A percentile compares a stretch with the other conserved stretches of the same genome.
These are phyloP conservation scores for Eucalyptus urophylla DNA, from an alignment of 345 rosid species.

Conservation along the genomic window DNA sequence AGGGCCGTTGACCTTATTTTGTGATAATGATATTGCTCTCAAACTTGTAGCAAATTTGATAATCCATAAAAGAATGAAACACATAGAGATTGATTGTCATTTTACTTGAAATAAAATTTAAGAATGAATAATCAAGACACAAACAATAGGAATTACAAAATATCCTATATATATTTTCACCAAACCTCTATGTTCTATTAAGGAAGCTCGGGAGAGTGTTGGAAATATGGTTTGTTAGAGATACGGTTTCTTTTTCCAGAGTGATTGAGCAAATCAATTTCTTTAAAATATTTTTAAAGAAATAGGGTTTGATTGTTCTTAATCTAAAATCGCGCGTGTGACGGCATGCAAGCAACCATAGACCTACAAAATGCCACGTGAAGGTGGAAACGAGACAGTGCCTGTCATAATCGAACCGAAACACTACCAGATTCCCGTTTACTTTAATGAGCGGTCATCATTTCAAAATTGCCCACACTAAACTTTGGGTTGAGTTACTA, in stretches of 20 bases:
- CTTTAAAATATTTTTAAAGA: neutral
- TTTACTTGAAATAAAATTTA: neutral
- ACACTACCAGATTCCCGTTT: neutral
- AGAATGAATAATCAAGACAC: neutral
- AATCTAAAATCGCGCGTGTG: neutral
- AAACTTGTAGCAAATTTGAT: neutral
- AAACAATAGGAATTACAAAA: neutral
- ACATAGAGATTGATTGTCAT: fast-evolving
- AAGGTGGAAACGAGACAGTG: neutral
- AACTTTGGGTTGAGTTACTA: neutral
- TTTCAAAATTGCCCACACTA: neutral
- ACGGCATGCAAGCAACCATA: neutral
- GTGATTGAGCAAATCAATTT: too few relatives aligned
- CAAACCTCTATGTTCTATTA: neutral
- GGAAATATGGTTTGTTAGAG: too few relatives aligned
- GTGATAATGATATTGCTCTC: neutral
- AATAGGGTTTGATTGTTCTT: neutral
- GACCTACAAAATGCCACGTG: neutral
- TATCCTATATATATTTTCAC: fast-evolving
- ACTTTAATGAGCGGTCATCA: neutral
- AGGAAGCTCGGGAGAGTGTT: neutral
- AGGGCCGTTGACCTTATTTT: neutral
- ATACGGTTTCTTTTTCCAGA: too few relatives aligned
- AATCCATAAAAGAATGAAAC: neutral
- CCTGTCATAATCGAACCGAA: neutral